Conservation (phyloP, 768 basidiomycete species). For the Kwoniella europaea region DNA sequence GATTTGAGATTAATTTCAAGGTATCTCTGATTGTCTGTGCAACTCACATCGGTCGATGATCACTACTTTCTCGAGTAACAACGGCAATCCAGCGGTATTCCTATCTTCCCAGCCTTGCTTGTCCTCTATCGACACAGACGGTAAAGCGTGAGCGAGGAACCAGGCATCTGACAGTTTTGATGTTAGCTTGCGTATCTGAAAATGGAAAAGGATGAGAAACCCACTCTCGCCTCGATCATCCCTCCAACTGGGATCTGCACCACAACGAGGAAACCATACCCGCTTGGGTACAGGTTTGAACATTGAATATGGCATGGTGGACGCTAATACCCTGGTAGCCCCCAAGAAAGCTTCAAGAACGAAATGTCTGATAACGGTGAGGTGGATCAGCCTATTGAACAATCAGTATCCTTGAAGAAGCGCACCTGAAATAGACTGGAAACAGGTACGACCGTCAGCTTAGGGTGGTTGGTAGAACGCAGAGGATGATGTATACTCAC, state of each 20-base stretch:
- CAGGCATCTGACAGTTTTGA: slow-evolving; percentile 38
- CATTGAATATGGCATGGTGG: slow-evolving; percentile 19
- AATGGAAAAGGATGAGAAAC: background rate
- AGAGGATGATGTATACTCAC: slow-evolving; percentile 17
- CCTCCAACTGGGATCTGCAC: slow-evolving; percentile 40
- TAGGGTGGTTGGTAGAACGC: background rate
- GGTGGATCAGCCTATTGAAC: no score
- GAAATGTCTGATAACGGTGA: slow-evolving; percentile 29
- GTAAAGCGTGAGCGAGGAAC: slow-evolving; percentile 46
- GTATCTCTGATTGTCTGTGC: background rate
- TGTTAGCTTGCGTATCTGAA: no score
- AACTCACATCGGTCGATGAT: slow-evolving; percentile 54
- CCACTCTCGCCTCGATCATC: slow-evolving; percentile 36
- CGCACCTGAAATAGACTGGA: slow-evolving; percentile 33
- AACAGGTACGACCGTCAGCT: no score
- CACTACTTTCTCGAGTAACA: slow-evolving; percentile 51
- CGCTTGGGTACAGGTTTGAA: slow-evolving; percentile 24
- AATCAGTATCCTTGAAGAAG: background rate
- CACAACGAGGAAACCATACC: slow-evolving; percentile 45
- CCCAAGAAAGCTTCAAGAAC: slow-evolving; percentile 49
- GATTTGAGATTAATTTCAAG: background rate
- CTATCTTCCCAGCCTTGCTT: slow-evolving; percentile 43
- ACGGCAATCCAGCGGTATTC: slow-evolving; percentile 33
- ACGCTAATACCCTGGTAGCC: slow-evolving; percentile 36
- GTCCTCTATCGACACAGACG: slow-evolving; percentile 49